These are phyloP conservation scores for Alternaria arborescens DNA, from an alignment of 2,329 filamentous ascomycete species.

Conservation along the genomic window DNA sequence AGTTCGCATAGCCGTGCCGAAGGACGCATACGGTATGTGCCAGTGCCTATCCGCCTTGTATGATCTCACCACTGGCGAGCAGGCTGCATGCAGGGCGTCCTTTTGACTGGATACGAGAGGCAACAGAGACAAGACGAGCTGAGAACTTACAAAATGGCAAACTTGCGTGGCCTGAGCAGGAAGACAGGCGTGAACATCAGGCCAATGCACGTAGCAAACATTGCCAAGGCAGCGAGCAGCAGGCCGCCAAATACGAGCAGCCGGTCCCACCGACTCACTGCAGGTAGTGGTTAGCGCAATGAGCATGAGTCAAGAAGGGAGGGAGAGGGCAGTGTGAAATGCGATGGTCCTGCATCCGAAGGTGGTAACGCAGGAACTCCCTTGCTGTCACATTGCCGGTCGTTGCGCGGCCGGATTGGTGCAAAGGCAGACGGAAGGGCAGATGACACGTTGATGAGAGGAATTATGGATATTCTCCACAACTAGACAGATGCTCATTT, in stretches of 20 bases:
- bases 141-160: slow-evolving; percentile 90
- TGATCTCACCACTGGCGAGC: slow-evolving; percentile 20
- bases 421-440: slow-evolving; percentile 23
- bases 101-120: slow-evolving; percentile 24
- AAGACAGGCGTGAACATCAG: slow-evolving; percentile 78
- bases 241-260: slow-evolving; percentile 79
- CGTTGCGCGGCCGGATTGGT: slow-evolving; percentile 36
- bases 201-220: slow-evolving; percentile 93
- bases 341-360: slow-evolving; percentile 50
- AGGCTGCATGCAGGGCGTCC: slow-evolving; percentile 30
- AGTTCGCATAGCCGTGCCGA: slow-evolving; percentile 43
- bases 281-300: slow-evolving; percentile 44
- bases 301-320: slow-evolving; percentile 11
- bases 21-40: slow-evolving; percentile 37
- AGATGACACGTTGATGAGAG: slow-evolving; percentile 36
- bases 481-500: slow-evolving; percentile 24
- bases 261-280: slow-evolving; percentile 98
- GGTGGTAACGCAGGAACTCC: slow-evolving; percentile 55
- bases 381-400: slow-evolving; percentile 41
- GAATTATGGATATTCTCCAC: slow-evolving; percentile 12
- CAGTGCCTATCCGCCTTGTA: slow-evolving; percentile 36
- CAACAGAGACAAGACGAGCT: slow-evolving; percentile 27
- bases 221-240: slow-evolving; percentile 68
- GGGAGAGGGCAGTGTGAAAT: slow-evolving; percentile 37
- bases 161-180: slow-evolving; percentile 84